Conservation (phyloP, 371 early-diverging fungal species). For the Batkoa obscura region DNA sequence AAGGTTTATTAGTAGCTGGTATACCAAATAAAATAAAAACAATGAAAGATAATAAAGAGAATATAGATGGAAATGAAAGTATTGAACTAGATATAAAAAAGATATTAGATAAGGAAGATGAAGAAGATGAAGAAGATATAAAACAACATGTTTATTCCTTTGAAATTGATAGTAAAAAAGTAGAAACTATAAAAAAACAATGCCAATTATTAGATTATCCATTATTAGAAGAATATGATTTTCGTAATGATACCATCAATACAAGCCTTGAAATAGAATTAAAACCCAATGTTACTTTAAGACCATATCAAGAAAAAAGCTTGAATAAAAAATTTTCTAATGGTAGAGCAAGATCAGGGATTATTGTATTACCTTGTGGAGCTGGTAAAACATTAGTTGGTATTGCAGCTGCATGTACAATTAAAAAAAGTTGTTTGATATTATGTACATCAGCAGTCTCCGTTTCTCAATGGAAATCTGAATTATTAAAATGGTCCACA, state of each 20-base stretch:
- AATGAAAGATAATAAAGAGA: background rate
- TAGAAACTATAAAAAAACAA: constrained; percentile 80
- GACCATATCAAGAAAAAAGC: constrained; percentile 97
- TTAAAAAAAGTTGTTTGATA: constrained; percentile 92
- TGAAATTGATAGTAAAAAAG: constrained; percentile 60
- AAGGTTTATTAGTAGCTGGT: constrained; percentile 11
- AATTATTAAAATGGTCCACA: constrained; percentile 91
- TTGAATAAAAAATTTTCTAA: constrained; percentile 99
- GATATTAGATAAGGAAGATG: constrained; percentile 27
- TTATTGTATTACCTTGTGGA: constrained; percentile 98
- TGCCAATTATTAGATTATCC: constrained; percentile 96
- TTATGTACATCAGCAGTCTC: constrained; percentile 96
- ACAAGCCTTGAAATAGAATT: constrained; percentile 87
- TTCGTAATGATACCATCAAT: constrained; percentile 75
- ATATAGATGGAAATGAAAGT: background rate
- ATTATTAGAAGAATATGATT: constrained; percentile 98
- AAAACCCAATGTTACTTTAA: constrained; percentile 86
- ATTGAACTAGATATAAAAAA: constrained; percentile 2
- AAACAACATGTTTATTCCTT: constrained; percentile 64
- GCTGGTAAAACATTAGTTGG: constrained; percentile 99
- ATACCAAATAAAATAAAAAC: background rate
- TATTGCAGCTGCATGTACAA: constrained; percentile 97
- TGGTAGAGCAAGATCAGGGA: constrained; percentile 94
- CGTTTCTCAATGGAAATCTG: constrained; percentile 98
- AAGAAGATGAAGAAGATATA: constrained; percentile 42